Evolutionary conservation across 2,329 filamentous ascomycete species (phyloP).

Genomic region (Microdochium nivale): DNA sequence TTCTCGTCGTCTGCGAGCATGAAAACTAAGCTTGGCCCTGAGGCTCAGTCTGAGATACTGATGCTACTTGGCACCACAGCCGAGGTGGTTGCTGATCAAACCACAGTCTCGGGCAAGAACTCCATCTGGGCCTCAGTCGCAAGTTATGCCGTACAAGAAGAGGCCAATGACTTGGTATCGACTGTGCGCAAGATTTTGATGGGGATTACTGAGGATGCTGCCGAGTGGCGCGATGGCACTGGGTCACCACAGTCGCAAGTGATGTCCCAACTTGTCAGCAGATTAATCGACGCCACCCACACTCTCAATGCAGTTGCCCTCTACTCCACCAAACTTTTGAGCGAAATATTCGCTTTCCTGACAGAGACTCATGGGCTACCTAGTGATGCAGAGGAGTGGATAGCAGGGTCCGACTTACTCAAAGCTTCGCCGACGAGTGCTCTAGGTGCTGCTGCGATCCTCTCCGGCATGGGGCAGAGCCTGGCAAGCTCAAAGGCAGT

Average conservation of each 20-base stretch:
- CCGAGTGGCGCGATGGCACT: slow-evolving; percentile 27
- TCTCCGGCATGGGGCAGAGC: slow-evolving; percentile 43
- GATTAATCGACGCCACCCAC: slow-evolving; percentile 1
- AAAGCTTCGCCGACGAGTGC: slow-evolving; percentile 37
- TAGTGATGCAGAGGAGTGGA: slow-evolving; percentile 34
- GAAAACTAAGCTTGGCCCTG: slow-evolving; percentile 26
- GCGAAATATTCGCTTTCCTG: slow-evolving; percentile 37
- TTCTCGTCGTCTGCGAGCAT: slow-evolving; percentile 34
- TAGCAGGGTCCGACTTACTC: slow-evolving; percentile 35
- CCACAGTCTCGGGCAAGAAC: slow-evolving; percentile 32
- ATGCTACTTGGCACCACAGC: slow-evolving; percentile 41
- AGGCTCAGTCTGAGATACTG: slow-evolving; percentile 39
- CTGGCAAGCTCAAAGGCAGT: slow-evolving; percentile 37
- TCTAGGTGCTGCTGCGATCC: slow-evolving; percentile 38
- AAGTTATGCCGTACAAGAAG: slow-evolving; percentile 21
- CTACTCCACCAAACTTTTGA: slow-evolving; percentile 45
- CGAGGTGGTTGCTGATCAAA: slow-evolving; percentile 45
- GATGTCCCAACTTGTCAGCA: slow-evolving; percentile 26
- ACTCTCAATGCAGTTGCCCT: slow-evolving; percentile 26
- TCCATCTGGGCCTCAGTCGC: slow-evolving; percentile 37
- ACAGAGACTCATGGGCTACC: slow-evolving; percentile 37
- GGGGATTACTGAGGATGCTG: slow-evolving; percentile 20
- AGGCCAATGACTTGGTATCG: slow-evolving; percentile 35
- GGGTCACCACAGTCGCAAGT: slow-evolving; percentile 7
- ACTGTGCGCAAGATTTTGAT: slow-evolving; percentile 29